Percentiles rank a stretch among this genome's conserved stretches.
Evolutionary conservation across 1,284 basidiomycete species (phyloP).

Genomic region (Thelephora terrestris): DNA sequence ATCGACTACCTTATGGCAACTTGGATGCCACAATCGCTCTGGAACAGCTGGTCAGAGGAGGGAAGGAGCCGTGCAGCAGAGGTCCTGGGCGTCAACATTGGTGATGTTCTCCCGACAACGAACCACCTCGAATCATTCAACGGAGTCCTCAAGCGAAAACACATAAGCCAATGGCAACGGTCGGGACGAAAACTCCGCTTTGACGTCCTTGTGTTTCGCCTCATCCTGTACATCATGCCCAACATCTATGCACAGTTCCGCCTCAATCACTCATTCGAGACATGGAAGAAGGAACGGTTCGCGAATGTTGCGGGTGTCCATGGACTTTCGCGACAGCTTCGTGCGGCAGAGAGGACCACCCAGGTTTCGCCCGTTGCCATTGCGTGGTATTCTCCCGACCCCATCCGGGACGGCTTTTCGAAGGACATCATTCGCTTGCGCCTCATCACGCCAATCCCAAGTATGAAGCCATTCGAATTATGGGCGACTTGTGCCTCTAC

Average conservation of each 20-base stretch:
- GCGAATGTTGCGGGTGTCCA: too few species aligned
- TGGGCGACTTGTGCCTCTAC: slow-evolving; percentile 6
- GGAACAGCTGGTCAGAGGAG: slow-evolving; percentile 22
- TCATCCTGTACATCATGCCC: slow-evolving; percentile 18
- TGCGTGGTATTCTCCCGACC: slow-evolving; percentile 5
- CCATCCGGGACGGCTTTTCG: slow-evolving; percentile 1
- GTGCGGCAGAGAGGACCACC: not conserved
- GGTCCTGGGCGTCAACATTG: slow-evolving; percentile 14
- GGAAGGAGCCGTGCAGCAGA: slow-evolving; percentile 18
- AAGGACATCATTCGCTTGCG: not conserved
- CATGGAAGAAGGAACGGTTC: slow-evolving; percentile 3
- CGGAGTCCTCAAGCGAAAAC: slow-evolving; percentile 22
- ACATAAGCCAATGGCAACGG: slow-evolving; percentile 19
- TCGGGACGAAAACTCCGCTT: slow-evolving; percentile 20
- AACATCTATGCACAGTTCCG: slow-evolving; percentile 12
- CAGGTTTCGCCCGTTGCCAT: not conserved
- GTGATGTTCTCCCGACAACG: slow-evolving; percentile 26
- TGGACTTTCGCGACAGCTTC: too few species aligned
- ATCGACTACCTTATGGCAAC: slow-evolving; percentile 11
- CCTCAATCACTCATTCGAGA: not conserved
- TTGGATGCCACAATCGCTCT: slow-evolving; percentile 16
- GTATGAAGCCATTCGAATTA: not conserved
- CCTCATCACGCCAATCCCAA: not conserved
- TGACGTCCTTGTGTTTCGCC: slow-evolving; percentile 20
- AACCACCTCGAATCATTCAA: slow-evolving; percentile 34